A percentile compares a stretch with the other conserved stretches of the same genome.
These are phyloP conservation scores for Epichloe festucae DNA, from an alignment of 2,329 filamentous ascomycete species.

Conservation along the genomic window DNA sequence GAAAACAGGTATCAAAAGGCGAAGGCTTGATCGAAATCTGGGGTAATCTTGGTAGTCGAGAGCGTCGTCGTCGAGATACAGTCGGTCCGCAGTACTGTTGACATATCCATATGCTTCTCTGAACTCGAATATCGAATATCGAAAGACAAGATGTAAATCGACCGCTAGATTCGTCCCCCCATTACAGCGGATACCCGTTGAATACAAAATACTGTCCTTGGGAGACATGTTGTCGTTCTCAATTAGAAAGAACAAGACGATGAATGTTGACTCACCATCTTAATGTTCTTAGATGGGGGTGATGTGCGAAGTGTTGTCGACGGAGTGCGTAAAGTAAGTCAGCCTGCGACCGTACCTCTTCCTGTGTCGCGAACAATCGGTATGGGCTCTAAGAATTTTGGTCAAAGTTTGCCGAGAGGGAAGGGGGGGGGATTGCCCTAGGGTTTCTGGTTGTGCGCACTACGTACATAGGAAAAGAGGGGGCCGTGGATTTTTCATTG, in stretches of 20 bases:
- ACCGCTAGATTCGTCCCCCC: background rate
- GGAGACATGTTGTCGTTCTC: background rate
- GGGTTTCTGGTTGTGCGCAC: constrained; percentile 19
- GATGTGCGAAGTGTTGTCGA: constrained; percentile 28
- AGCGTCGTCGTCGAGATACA: background rate
- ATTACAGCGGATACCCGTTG: background rate
- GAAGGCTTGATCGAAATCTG: background rate
- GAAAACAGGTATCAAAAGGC: background rate
- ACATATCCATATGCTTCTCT: background rate
- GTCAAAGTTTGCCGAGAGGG: constrained; percentile 23
- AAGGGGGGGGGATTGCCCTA: constrained; percentile 24
- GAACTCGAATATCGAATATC: background rate
- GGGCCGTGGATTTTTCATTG: constrained; percentile 3
- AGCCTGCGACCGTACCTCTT: constrained; percentile 22
- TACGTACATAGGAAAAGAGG: background rate
- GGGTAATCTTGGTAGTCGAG: background rate
- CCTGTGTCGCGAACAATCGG: constrained; percentile 20
- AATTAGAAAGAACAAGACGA: constrained; percentile 1
- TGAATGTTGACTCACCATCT: constrained; percentile 32
- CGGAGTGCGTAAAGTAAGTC: constrained; percentile 21
- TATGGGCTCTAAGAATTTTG: constrained; percentile 17
- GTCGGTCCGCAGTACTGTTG: background rate
- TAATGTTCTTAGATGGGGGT: constrained; percentile 28
- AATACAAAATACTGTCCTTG: background rate
- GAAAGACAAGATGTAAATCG: background rate